These are phyloP conservation scores for Wallacemonas sp. DNA, from an alignment of 208 protist genomes.

Conservation along the genomic window DNA sequence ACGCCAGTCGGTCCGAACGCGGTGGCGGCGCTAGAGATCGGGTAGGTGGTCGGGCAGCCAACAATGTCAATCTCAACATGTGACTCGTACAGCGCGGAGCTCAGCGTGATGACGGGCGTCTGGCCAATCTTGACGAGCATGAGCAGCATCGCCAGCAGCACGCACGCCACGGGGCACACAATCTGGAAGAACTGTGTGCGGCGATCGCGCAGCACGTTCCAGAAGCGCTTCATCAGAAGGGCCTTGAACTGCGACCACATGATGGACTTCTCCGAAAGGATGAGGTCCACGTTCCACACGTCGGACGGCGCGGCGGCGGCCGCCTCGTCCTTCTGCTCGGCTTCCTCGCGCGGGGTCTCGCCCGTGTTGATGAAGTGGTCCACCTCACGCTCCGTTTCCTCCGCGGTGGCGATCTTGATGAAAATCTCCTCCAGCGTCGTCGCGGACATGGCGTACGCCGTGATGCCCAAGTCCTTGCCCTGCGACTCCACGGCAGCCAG, in stretches of 20 bases:
- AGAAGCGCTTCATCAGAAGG: conserved; percentile 60
- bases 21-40: conserved; percentile 22
- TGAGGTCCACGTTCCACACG: conserved; percentile 45
- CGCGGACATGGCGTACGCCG: conserved; percentile 51
- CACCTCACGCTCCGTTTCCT: conserved; percentile 15
- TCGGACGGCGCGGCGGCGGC: conserved; percentile 18
- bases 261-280: conserved; percentile 17
- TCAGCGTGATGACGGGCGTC: conserved; percentile 35
- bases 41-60: conserved; percentile 24
- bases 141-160: conserved; percentile 76
- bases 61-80: conserved; percentile 35
- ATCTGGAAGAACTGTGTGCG: conserved; percentile 78
- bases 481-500: conserved; percentile 45
- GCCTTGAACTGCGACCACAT: conserved; percentile 56
- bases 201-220: conserved; percentile 59
- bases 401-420: conserved; percentile 49
- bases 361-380: not conserved
- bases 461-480: conserved; percentile 35
- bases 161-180: conserved; percentile 59
- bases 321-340: conserved; percentile 12
- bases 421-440: conserved; percentile 86
- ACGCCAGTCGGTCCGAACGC: conserved; percentile 19
- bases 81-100: conserved; percentile 40
- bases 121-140: conserved; percentile 48
- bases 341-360: conserved; percentile 13